These are phyloP conservation scores for Pseudogymnoascus destructans DNA, from an alignment of 2,329 filamentous ascomycete species.

Conservation along the genomic window DNA sequence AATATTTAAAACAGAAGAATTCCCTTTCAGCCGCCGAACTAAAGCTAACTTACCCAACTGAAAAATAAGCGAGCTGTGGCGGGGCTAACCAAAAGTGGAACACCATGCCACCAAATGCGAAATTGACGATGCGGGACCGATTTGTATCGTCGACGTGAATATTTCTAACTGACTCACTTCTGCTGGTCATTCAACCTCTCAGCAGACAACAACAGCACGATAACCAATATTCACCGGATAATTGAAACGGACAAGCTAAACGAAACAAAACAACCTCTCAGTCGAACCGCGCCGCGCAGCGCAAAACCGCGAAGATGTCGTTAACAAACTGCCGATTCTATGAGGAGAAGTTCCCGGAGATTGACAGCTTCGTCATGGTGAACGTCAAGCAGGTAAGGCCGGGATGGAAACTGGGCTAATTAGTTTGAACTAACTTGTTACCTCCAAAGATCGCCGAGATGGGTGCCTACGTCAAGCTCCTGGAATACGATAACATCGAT, in stretches of 20 bases:
- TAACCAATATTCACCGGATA: neutral
- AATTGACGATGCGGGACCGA: slow-evolving; percentile 10
- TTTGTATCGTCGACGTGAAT: slow-evolving; percentile 9
- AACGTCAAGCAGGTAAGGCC: slow-evolving; percentile 85
- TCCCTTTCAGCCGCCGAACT: neutral
- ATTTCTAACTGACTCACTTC: slow-evolving; percentile 8
- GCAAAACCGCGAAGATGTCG: slow-evolving; percentile 58
- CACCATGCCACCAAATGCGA: slow-evolving; percentile 9
- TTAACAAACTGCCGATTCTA: slow-evolving; percentile 95
- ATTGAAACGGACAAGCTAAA: neutral
- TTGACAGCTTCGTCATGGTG: slow-evolving; percentile 99
- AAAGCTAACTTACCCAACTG: slow-evolving; percentile 3
- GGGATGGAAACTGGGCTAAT: slow-evolving; percentile 8
- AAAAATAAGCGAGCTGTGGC: slow-evolving; percentile 8
- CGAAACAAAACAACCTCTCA: slow-evolving; percentile 6
- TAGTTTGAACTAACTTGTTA: neutral
- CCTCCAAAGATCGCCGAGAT: slow-evolving; percentile 79
- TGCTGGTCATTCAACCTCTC: slow-evolving; percentile 6
- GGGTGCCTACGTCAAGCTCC: slow-evolving; percentile 98
- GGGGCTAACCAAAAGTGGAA: slow-evolving; percentile 8
- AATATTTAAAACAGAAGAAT: slow-evolving; percentile 4
- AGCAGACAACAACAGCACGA: neutral
- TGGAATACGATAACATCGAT: slow-evolving; percentile 99
- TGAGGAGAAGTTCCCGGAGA: slow-evolving; percentile 94
- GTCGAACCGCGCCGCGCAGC: slow-evolving; percentile 7